These are phyloP conservation scores for Meira miltonrushii DNA, from an alignment of 1,284 basidiomycete genomes.

Conservation along the genomic window DNA sequence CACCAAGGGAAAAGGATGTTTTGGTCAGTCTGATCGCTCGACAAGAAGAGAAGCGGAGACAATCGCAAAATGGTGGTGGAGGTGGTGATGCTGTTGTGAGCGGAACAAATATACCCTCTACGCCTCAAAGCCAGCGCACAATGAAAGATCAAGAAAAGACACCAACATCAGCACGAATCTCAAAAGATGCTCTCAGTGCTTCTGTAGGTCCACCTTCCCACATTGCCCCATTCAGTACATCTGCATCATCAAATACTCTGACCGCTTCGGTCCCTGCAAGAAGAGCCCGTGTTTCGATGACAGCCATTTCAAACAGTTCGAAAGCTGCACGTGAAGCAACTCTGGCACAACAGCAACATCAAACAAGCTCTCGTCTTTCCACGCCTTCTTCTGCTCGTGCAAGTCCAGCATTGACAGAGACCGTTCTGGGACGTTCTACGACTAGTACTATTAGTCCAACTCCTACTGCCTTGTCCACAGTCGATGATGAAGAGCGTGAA, in stretches of 20 bases:
- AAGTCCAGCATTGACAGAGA: conserved; percentile 5
- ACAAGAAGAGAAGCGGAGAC: conserved; percentile 21
- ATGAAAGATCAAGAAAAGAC: not conserved
- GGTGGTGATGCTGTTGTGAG: conserved; percentile 10
- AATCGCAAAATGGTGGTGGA: not conserved
- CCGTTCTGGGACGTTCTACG: not conserved
- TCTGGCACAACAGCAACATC: not conserved
- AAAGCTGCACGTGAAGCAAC: conserved; percentile 11
- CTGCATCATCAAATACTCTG: not conserved
- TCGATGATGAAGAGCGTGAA: conserved; percentile 73
- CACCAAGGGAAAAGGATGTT: conserved; percentile 36
- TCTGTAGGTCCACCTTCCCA: not conserved
- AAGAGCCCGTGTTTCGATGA: conserved; percentile 11
- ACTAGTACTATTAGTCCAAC: conserved; percentile 5
- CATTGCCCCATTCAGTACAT: not conserved
- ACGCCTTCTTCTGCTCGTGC: not conserved
- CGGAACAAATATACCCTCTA: not conserved
- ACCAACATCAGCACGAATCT: not conserved
- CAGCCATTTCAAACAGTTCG: conserved; percentile 8
- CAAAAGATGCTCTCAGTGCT: not conserved
- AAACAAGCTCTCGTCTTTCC: not conserved
- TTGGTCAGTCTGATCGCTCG: conserved; percentile 29
- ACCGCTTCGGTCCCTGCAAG: not conserved
- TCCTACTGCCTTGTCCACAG: conserved; percentile 12
- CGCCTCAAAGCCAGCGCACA: not conserved